Evolutionary conservation across 2,329 filamentous ascomycete species (phyloP).

Genomic region (Bertia moriformis): DNA sequence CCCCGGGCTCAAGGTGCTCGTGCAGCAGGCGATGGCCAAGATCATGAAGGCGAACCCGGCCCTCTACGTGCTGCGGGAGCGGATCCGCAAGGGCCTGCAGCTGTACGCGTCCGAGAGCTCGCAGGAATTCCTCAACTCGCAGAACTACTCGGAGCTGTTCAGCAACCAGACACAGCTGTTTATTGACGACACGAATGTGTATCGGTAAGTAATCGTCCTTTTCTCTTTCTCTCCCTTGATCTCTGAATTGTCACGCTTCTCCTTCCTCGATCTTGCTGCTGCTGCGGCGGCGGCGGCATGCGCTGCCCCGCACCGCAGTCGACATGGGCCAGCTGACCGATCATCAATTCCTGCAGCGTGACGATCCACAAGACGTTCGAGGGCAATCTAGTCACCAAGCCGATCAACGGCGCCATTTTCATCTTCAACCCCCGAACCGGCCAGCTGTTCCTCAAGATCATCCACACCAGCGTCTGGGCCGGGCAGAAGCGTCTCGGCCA

Average conservation of each 20-base stretch:
- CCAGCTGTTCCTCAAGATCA: conserved; percentile 96
- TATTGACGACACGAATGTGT: conserved; percentile 98
- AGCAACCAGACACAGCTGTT: conserved; percentile 98
- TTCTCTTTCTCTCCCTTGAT: no score
- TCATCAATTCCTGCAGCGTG: no score
- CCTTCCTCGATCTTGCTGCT: no score
- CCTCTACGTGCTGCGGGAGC: conserved; percentile 86
- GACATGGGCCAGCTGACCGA: no score
- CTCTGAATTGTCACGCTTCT: no score
- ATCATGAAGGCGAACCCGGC: conserved; percentile 99
- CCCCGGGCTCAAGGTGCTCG: conserved; percentile 83
- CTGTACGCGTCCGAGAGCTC: conserved; percentile 96
- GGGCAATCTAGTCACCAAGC: conserved; percentile 96
- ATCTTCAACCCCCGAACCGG: conserved; percentile 99
- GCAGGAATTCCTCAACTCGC: conserved; percentile 96
- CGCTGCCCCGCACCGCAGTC: no score
- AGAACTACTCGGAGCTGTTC: conserved; percentile 98
- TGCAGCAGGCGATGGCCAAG: conserved; percentile 98
- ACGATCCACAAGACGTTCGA: conserved; percentile 99
- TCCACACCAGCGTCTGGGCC: conserved; percentile 97
- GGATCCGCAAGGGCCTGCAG: conserved; percentile 95
- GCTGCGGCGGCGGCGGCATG: no score
- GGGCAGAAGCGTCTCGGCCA: conserved; percentile 98
- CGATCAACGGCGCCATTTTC: conserved; percentile 98
- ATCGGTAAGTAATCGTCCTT: no score